A percentile compares a stretch with the other conserved stretches of the same genome.
phyloP scores from a whole-genome alignment of 163 green algal species.

The Prototheca cutis region DNA sequence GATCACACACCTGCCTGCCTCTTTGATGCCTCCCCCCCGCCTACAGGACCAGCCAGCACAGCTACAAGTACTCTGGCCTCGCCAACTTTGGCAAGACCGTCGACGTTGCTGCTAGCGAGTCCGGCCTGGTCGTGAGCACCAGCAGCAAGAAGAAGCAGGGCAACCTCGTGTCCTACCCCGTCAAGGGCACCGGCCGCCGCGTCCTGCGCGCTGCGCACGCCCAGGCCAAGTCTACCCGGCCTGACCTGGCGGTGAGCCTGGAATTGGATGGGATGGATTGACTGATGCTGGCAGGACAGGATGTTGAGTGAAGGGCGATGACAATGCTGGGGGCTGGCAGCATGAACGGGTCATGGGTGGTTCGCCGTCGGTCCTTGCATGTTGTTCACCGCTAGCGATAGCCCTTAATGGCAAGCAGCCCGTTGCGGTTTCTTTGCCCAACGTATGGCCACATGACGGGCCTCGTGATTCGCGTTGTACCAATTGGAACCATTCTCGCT shows the following conservation, averaged over 20 bases:
- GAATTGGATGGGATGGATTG: too few relatives aligned
- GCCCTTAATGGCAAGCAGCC: too few relatives aligned
- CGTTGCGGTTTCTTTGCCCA: too few relatives aligned
- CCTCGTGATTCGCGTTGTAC: too few relatives aligned
- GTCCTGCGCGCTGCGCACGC: conserved; percentile 13
- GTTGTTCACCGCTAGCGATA: too few relatives aligned
- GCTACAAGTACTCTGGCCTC: conserved; percentile 42
- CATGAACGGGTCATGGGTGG: too few relatives aligned
- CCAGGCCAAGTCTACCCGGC: conserved; percentile 20
- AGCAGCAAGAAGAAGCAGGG: conserved; percentile 19
- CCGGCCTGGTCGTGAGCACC: conserved; percentile 13
- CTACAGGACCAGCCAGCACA: conserved; percentile 18
- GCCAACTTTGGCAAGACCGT: conserved; percentile 30
- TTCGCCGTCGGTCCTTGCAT: too few relatives aligned
- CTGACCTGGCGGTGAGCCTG: conserved; percentile 39
- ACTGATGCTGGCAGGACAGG: too few relatives aligned
- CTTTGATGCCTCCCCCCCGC: neutral
- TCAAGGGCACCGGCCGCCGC: conserved; percentile 31
- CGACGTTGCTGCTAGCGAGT: conserved; percentile 17
- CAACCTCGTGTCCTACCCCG: conserved; percentile 3
- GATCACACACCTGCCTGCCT: neutral
- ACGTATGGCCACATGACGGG: too few relatives aligned
- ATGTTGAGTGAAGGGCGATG: too few relatives aligned
- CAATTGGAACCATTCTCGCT: too few relatives aligned
- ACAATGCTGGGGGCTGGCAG: too few relatives aligned